Conservation (phyloP, 352 stramenopile species). For the Globisporangium carolinianum region DNA sequence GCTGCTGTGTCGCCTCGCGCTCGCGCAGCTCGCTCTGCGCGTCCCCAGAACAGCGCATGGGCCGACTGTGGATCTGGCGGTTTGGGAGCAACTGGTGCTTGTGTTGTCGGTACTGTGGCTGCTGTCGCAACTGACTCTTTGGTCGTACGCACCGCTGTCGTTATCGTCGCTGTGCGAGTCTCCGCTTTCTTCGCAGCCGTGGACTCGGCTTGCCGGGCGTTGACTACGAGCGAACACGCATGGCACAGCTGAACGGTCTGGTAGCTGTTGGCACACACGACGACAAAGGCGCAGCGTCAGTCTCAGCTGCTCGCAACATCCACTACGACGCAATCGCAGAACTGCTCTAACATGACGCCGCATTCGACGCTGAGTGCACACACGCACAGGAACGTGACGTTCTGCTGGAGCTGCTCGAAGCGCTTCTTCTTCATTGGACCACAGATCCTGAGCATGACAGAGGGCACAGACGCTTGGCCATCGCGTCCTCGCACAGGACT, state of each 20-base stretch:
- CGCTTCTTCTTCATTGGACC: conserved; percentile 24
- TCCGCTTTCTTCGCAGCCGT: background rate
- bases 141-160: no score
- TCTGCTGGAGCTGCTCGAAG: conserved; percentile 36
- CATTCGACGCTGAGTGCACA: background rate
- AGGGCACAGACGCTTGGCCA: conserved; percentile 17
- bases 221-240: conserved; percentile 24
- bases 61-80: conserved; percentile 22
- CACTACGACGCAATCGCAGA: no score
- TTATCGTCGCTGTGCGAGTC: background rate
- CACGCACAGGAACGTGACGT: conserved; percentile 32
- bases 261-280: conserved; percentile 17
- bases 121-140: no score
- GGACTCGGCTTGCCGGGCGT: conserved; percentile 8
- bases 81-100: background rate
- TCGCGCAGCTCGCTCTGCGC: conserved; percentile 17
- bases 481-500: conserved; percentile 10
- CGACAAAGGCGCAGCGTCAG: background rate
- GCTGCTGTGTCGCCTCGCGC: background rate
- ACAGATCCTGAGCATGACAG: conserved; percentile 25
- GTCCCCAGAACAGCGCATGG: conserved; percentile 32
- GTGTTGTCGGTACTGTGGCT: background rate
- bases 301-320: background rate
- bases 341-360: no score
- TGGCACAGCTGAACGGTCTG: conserved; percentile 39